phyloP scores from a whole-genome alignment of 2,329 filamentous ascomycete species.

The Didymella segeticola region DNA sequence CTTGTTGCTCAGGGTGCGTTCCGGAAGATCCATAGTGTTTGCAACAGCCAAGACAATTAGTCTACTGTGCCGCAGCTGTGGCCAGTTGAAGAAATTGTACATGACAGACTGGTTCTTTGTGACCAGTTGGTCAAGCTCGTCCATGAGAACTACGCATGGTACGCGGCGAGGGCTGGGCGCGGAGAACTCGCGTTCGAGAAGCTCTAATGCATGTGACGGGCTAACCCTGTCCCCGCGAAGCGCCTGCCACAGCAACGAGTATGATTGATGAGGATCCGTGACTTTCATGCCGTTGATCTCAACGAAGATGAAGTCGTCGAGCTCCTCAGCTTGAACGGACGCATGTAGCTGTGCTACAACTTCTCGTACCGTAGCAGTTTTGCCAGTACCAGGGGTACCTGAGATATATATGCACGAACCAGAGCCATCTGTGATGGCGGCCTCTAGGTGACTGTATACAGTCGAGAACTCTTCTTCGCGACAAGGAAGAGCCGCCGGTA shows the following conservation, averaged over 20 bases:
- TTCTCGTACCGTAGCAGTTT: conserved; percentile 96
- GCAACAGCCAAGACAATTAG: conserved; percentile 96
- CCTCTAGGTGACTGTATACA: conserved; percentile 92
- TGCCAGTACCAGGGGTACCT: conserved; percentile 96
- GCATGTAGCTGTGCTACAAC: conserved; percentile 88
- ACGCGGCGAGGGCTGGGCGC: conserved; percentile 88
- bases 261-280: conserved; percentile 95
- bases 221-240: conserved; percentile 92
- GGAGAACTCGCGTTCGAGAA: conserved; percentile 90
- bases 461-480: conserved; percentile 89
- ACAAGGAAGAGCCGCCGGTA: conserved; percentile 87
- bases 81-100: conserved; percentile 99
- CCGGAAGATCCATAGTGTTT: conserved; percentile 98
- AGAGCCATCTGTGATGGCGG: conserved; percentile 89
- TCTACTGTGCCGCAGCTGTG: conserved; percentile 85
- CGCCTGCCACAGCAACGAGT: conserved; percentile 94
- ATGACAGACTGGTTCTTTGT: conserved; percentile 99
- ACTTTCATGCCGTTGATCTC: conserved; percentile 99
- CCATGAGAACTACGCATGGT: conserved; percentile 97
- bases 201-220: conserved; percentile 86
- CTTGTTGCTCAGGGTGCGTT: conserved; percentile 96
- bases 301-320: conserved; percentile 98
- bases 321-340: conserved; percentile 85
- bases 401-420: conserved; percentile 99
- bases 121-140: conserved; percentile 95